phyloP scores from a whole-genome alignment of 108 stramenopile genomes.

The Conticribra guillardii region DNA sequence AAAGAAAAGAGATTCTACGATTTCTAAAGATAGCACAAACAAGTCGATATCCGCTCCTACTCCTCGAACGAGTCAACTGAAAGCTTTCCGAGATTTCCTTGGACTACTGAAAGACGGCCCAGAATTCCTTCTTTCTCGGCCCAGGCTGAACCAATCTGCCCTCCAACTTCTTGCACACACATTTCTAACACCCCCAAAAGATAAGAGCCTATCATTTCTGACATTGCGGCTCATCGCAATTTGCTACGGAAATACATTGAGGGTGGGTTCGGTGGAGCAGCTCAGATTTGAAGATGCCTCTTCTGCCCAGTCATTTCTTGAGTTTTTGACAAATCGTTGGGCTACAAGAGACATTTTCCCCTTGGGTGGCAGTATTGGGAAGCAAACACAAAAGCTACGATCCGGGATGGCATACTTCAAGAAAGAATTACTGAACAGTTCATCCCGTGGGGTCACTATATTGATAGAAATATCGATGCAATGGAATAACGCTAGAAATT shows the following conservation, averaged over 20 bases:
- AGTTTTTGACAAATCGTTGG: constrained; percentile 12
- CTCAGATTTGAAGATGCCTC: constrained; percentile 23
- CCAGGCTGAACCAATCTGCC: constrained; percentile 26
- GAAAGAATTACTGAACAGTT: constrained; percentile 24
- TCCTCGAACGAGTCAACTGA: constrained; percentile 21
- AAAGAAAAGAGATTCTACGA: constrained; percentile 2
- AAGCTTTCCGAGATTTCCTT: constrained; percentile 17
- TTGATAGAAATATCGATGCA: constrained; percentile 27
- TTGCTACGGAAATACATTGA: constrained; percentile 30
- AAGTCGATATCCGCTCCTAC: background rate
- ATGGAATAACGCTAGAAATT: constrained; percentile 17
- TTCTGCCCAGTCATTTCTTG: constrained; percentile 19
- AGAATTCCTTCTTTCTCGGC: background rate
- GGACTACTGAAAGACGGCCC: constrained; percentile 12
- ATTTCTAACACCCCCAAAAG: constrained; percentile 12
- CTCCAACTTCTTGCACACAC: constrained; percentile 24
- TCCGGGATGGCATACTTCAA: constrained; percentile 11
- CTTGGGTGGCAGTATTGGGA: background rate
- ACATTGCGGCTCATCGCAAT: constrained; percentile 10
- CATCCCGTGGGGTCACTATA: constrained; percentile 18
- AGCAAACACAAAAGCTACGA: background rate
- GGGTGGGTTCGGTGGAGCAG: constrained; percentile 11
- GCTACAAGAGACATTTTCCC: constrained; percentile 5
- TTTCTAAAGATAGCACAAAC: constrained; percentile 18
- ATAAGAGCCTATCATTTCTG: constrained; percentile 6